phyloP scores from a whole-genome alignment of 2,329 filamentous ascomycete species.

The Colletotrichum spaethianum region DNA sequence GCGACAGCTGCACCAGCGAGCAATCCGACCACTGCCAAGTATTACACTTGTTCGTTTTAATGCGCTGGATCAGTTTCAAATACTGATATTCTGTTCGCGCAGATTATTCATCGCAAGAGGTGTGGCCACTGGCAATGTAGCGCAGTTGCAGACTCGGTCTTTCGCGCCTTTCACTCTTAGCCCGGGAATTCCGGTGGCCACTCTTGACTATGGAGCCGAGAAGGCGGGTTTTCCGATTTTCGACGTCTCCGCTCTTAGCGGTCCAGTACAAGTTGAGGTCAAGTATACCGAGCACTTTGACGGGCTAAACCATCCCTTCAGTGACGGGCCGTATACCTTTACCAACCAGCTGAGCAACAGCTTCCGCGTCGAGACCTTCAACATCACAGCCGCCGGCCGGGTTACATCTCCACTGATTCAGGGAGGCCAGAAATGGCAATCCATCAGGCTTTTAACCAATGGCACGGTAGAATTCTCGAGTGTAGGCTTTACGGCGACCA shows the following conservation, averaged over 20 bases:
- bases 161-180: conserved; percentile 23
- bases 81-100: too few relatives aligned
- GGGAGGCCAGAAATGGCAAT: conserved; percentile 58
- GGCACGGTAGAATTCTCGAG: conserved; percentile 48
- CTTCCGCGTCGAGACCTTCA: conserved; percentile 56
- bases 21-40: neutral
- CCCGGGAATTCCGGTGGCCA: conserved; percentile 39
- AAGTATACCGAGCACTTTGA: conserved; percentile 53
- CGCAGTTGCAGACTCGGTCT: neutral
- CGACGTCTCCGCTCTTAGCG: conserved; percentile 45
- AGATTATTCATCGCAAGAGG: conserved; percentile 15
- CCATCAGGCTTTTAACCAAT: conserved; percentile 53
- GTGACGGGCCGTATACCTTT: conserved; percentile 51
- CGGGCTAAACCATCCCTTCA: conserved; percentile 46
- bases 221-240: conserved; percentile 53
- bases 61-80: neutral
- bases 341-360: conserved; percentile 48
- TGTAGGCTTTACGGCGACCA: conserved; percentile 51
- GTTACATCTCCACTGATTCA: conserved; percentile 54
- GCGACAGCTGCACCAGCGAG: neutral
- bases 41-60: neutral
- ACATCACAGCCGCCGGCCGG: conserved; percentile 49
- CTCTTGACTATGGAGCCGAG: conserved; percentile 51
- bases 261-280: conserved; percentile 51
- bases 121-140: neutral